Percentiles rank a stretch among this genome's conserved stretches.
Conservation (phyloP, 2,329 filamentous ascomycete genomes). For the Verticillium alfalfae region DNA sequence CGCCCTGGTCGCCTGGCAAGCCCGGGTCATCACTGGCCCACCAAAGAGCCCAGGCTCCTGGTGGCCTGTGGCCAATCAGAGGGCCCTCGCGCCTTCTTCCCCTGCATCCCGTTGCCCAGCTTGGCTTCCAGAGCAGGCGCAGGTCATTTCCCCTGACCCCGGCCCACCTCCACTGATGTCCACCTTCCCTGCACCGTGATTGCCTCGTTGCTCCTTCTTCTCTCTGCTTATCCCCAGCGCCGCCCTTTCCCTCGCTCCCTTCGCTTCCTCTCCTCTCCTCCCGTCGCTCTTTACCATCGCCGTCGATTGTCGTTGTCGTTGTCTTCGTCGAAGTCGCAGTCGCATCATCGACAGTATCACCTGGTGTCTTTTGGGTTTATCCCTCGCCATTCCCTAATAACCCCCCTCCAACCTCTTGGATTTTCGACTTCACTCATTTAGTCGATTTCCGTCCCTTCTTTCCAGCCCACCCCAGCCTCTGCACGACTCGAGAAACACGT, state of each 20-base stretch:
- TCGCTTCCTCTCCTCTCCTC: conserved; percentile 21
- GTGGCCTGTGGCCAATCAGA: background rate
- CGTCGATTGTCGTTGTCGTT: conserved; percentile 19
- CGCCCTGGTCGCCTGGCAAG: background rate
- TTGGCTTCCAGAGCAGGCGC: background rate
- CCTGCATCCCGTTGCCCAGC: background rate
- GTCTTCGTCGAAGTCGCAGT: conserved; percentile 21
- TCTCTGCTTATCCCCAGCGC: conserved; percentile 3
- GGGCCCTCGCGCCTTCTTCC: background rate
- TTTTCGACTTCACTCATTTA: conserved; percentile 42
- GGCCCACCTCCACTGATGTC: background rate
- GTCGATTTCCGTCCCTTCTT: conserved; percentile 41
- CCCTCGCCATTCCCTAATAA: conserved; percentile 17
- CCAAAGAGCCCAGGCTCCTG: background rate
- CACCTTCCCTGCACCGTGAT: background rate
- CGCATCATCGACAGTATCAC: conserved; percentile 16
- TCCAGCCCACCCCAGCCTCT: conserved; percentile 15
- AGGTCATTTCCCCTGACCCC: conserved; percentile 2
- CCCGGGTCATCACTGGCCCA: background rate
- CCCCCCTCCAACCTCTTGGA: conserved; percentile 15
- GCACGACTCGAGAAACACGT: conserved; percentile 1
- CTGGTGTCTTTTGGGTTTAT: conserved; percentile 19
- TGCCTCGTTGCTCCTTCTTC: conserved; percentile 5
- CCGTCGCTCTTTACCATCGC: conserved; percentile 28
- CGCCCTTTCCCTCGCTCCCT: conserved; percentile 8